Evolutionary conservation across 352 stramenopile genomes (phyloP), one percentile per base, ranked within the genome.

Genomic region (Globisporangium polare): DNA sequence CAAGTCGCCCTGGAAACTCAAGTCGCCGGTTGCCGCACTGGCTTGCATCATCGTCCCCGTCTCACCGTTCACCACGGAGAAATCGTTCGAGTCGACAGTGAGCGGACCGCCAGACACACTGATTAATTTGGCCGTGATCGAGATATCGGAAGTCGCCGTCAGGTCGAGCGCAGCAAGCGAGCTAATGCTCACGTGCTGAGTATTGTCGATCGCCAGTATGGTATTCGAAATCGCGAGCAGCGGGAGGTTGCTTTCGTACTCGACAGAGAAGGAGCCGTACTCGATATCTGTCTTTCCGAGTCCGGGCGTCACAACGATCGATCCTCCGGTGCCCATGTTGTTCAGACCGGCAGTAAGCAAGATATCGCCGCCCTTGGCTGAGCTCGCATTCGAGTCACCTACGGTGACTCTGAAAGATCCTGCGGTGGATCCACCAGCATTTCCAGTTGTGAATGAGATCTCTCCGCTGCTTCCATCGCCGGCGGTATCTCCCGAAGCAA

Each of bases 231-330:
- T 60, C 0, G 69, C 72, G 4, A 86, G 58, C 1, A 86, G 54
- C 3, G 63, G 35, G 0, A 66, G 64, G 0, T 51, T 64, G 27
- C 47, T 72, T 13, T 69, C 67, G 59, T 74, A 76, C 33, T 83
- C 74, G 10, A 83, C 72, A 9, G 67, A 65, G 49, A 86, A 86
- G 26, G 58, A 56, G 2, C 76, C 76, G 27, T 83, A 62, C 0
- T 31, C 57, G 2, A 53, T 29, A 35, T 71, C 53, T 5, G 24
- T 69, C 2, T 64, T 52, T 17, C 76, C 75, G 61, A 61, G 53
- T 2, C 76, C 79, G 8, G 75, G 77, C 1, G 69, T 82, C 29
- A 72, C 53, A 17, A 80, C 63, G 12, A 90, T 67, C 12, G 69
- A 74, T 0, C 78, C 74, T 9, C 78, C 80, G 7, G 58, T 71